Base-by-base conservation (phyloP, 2,329 filamentous ascomycete genomes). In the Colletotrichum orbiculare region DNA sequence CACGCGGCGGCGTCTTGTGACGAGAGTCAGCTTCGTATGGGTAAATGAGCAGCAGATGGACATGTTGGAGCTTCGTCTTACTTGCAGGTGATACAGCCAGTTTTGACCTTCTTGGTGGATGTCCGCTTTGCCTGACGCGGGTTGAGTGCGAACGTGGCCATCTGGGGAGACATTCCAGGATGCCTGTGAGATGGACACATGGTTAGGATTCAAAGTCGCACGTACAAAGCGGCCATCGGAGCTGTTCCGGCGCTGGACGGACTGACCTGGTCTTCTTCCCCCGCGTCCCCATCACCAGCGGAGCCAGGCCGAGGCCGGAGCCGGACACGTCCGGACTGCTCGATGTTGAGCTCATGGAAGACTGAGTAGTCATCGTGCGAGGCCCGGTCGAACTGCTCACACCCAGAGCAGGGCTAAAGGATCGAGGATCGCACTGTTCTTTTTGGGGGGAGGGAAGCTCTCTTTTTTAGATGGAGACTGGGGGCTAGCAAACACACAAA, bases 1-100 rank as follows among this genome's bases (percentile, higher is more conserved):
- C 42, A 81, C 75, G 66, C 80, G 78, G 17, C 78, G 78, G 57
- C 63, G 63, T 8, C 63, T 66, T 33, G 25, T 12, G 46, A 8
- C n/a, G 2, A 5, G 12, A 8, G 38, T 61, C 13, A 57, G 25
- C 42, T 43, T 13, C 13, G 17, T 9, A 17, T 8, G 6, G 15
- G 11, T 4, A 17, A 17, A 46, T n/a, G 15, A 5, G n/a, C 43
- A 25, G 43, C 42, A 15, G n/a, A 10, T 46, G 2, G 42, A 13
- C 15, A 6, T 12, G 43, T 9, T n/a, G 10, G 43, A 9, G 15
- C 15, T n/a, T 17, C 11, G 43, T 46, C 63, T 53, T 54, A 67
- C 60, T 68, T 68, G 67, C 67, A 68, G 15, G 67, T 68, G 11
- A 68, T 67, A 34, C 67, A 68, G 10, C 67, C 67, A 5, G 66